A percentile compares a stretch with the other conserved stretches of the same genome.
These are phyloP conservation scores for Begonia masoniana DNA, from an alignment of 306 rosid species.

Conservation along the genomic window DNA sequence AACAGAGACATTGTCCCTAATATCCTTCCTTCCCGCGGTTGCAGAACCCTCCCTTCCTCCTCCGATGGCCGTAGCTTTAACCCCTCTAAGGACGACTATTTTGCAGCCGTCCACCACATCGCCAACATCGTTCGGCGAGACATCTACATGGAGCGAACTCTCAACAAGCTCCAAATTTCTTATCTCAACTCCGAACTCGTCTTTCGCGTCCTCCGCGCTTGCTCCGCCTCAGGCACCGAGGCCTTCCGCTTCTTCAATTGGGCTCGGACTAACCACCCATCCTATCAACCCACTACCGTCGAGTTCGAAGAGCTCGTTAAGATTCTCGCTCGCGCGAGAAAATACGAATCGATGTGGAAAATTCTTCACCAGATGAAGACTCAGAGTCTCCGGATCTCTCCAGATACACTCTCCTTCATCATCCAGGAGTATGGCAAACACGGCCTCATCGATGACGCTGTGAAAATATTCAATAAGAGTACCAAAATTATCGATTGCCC, in stretches of 20 bases:
- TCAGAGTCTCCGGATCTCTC: slow-evolving; percentile 37
- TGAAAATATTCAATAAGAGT: slow-evolving; percentile 52
- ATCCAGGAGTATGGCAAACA: slow-evolving; percentile 61
- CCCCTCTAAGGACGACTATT: slow-evolving; percentile 54
- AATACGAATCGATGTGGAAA: slow-evolving; percentile 78
- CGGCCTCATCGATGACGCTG: slow-evolving; percentile 61
- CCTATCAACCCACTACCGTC: slow-evolving; percentile 63
- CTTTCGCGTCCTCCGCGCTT: slow-evolving; percentile 79
- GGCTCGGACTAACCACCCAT: slow-evolving; percentile 52
- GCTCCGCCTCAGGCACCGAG: slow-evolving; percentile 39
- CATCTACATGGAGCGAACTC: slow-evolving; percentile 84
- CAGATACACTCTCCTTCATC: slow-evolving; percentile 44
- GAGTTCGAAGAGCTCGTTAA: slow-evolving; percentile 74
- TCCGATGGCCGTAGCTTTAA: slow-evolving; percentile 4
- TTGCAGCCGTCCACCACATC: slow-evolving; percentile 70
- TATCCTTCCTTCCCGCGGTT: not conserved
- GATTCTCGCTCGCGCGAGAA: slow-evolving; percentile 49
- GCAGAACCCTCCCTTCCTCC: slow-evolving; percentile 6
- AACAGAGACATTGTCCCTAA: not conserved
- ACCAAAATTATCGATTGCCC: slow-evolving; percentile 29
- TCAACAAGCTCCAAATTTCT: slow-evolving; percentile 65
- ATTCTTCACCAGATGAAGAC: slow-evolving; percentile 45
- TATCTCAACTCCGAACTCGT: slow-evolving; percentile 70
- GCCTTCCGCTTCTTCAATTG: slow-evolving; percentile 87
- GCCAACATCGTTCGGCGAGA: slow-evolving; percentile 84